Evolutionary conservation across 192 early-diverging fungal species (phyloP).

Genomic region (Thamnidium elegans): DNA sequence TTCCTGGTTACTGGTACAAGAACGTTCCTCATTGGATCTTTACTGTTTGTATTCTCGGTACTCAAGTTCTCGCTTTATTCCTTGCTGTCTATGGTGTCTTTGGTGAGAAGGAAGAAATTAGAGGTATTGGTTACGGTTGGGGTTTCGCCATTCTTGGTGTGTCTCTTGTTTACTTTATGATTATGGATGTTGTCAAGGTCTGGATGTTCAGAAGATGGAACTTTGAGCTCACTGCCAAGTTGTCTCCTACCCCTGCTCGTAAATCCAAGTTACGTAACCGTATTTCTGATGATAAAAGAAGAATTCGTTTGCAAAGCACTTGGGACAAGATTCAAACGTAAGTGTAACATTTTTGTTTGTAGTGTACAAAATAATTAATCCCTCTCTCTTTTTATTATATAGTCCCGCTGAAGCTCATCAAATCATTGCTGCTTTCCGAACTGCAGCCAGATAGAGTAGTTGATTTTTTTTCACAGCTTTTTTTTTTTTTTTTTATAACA

Average conservation of each 20-base stretch:
- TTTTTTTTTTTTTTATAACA: background rate
- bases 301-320: background rate
- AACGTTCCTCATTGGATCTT: slow-evolving; percentile 69
- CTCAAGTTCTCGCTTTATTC: slow-evolving; percentile 86
- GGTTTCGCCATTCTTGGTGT: slow-evolving; percentile 61
- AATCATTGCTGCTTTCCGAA: slow-evolving; percentile 27
- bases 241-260: slow-evolving; percentile 64
- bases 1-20: slow-evolving; percentile 77
- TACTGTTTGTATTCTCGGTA: slow-evolving; percentile 65
- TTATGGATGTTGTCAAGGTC: slow-evolving; percentile 83
- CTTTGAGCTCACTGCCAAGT: slow-evolving; percentile 77
- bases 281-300: slow-evolving; percentile 32
- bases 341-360: background rate
- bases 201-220: slow-evolving; percentile 71
- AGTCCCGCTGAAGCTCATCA: slow-evolving; percentile 24
- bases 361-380: slow-evolving; percentile 10
- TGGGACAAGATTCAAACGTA: slow-evolving; percentile 5
- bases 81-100: slow-evolving; percentile 67
- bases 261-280: slow-evolving; percentile 49
- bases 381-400: slow-evolving; percentile 1
- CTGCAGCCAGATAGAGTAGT: background rate
- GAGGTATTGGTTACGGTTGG: slow-evolving; percentile 61
- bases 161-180: slow-evolving; percentile 69
- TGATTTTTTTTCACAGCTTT: no score
- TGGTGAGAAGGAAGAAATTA: slow-evolving; percentile 37